Base-by-base conservation (phyloP, 2,329 filamentous ascomycete species). In the Dothistroma pini region DNA sequence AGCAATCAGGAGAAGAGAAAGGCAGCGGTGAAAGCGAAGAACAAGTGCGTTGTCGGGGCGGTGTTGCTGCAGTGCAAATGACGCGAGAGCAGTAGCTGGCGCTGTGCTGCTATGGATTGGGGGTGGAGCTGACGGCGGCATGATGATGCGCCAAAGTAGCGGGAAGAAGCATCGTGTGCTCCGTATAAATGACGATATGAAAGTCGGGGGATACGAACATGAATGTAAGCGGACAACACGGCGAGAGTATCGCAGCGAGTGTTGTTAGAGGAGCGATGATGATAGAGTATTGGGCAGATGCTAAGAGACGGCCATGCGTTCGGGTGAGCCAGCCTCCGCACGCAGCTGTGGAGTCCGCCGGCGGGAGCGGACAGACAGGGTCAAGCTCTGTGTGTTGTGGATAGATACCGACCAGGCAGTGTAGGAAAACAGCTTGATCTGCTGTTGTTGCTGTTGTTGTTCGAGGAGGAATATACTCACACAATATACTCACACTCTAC, bases 131-230 rank as follows among this genome's bases (percentile, higher is more conserved):
- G 57, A 53, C 29, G 58, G 49, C 68, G 63, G 60, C 63, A 54
- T 51, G 53, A 54, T 51, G 53, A 61, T 29, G 58, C 51, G 52
- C 41, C 59, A 63, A 58, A 60, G 61, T 62, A 54, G 54, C 49
- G 54, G 10, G 35, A 44, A 48, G 63, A 51, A 19, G 51, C 25
- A 53, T 32, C 51, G n/a, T 53, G 31, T 34, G 51, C 59, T 58
- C 48, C 61, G 49, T 52, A 62, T 54, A 48, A 32, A 60, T 59
- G 57, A 49, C 57, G 62, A 60, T 29, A 63, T 56, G 59, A 63
- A 58, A 60, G 54, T 29, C 25, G 60, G 63, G 62, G 55, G 54
- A 64, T 68, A 69, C 69, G 68, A 70, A 70, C 69, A 70, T 69
- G 61, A 69, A 66, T 63, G 61, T 60, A 60, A 65, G 64, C 16